phyloP scores from a whole-genome alignment of 495 filamentous ascomycete species.

The Tetracladium setigerum region DNA sequence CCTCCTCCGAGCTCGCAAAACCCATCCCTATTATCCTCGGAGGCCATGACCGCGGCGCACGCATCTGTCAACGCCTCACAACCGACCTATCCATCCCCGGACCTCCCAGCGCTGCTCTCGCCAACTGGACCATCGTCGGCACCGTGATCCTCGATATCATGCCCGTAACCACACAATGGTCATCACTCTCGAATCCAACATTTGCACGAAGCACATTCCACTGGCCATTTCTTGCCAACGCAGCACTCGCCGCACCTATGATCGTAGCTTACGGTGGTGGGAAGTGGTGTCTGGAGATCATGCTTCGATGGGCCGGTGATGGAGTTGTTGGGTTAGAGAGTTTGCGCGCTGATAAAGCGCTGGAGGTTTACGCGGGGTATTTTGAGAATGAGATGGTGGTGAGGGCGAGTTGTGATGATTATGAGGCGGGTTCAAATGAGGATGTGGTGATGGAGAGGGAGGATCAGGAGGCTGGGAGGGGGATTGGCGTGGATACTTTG shows the following conservation, averaged over 20 bases:
- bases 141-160: constrained; percentile 39
- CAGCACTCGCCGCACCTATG: constrained; percentile 34
- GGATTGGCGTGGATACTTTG: constrained; percentile 30
- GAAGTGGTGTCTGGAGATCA: constrained; percentile 25
- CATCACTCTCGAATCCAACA: constrained; percentile 19
- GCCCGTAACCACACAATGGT: constrained; percentile 35
- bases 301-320: constrained; percentile 25
- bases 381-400: constrained; percentile 33
- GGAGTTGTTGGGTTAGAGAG: constrained; percentile 8
- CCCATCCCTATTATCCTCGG: constrained; percentile 23
- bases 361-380: constrained; percentile 31
- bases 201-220: constrained; percentile 33
- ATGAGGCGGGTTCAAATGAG: constrained; percentile 30
- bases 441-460: constrained; percentile 34
- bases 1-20: background rate
- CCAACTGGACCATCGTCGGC: constrained; percentile 24
- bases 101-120: no score
- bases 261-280: constrained; percentile 34
- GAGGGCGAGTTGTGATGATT: constrained; percentile 37
- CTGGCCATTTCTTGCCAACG: constrained; percentile 44
- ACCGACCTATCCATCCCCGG: constrained; percentile 20
- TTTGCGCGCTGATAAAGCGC: constrained; percentile 13
- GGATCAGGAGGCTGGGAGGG: constrained; percentile 37
- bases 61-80: constrained; percentile 37
- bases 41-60: constrained; percentile 42